Evolutionary conservation across 2,329 filamentous ascomycete species (phyloP), one percentile per base, ranked within the genome.

Genomic region (Botrytis paeoniae): DNA sequence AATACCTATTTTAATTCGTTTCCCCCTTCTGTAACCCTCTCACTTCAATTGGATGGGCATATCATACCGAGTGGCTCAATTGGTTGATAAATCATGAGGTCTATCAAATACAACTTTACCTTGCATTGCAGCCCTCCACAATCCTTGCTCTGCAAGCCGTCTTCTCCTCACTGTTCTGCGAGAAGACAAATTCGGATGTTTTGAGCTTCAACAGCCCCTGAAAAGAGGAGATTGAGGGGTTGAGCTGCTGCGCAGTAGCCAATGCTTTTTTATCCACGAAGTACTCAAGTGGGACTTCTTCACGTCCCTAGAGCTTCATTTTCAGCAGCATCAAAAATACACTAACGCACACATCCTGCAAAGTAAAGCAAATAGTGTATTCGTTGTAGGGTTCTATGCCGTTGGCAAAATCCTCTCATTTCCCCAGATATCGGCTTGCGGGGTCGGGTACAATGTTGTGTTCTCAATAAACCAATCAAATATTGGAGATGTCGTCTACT

Each of bases 141-240:
- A 68, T 32, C 65, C 69, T 62, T 63, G 41, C 35, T 29, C 41
- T 70, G 69, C 59, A 61, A 64, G 69, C 69, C 59, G 64, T 39
- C 57, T 70, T 63, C 69, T 51, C 69, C 69, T 70, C 69, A 70
- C 43, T 29, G 16, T 32, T 32, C 59, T 71, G 48, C 18, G 43
- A 57, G 51, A 51, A 35, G 29, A 60, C 61, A 22, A 20, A 68
- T 68, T 8, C 39, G 51, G 39, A 60, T 29, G 29, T 32, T 41
- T 22, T 32, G 62, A 66, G 70, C 45, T 71, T 45, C n/a, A 54
- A 9, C 20, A 22, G 45, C 69, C 69, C 60, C 32, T 35, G 61
- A 22, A 57, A 48, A 37, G 59, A 22, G 64, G 20, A 51, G 32
- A 32, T 68, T 22, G 25, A 41, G 65, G 65, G 48, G 37, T 59